Percentiles rank a stretch among this genome's conserved stretches.
Evolutionary conservation across 371 early-diverging fungal species (phyloP).

Genomic region (Actinomortierella ambigua): DNA sequence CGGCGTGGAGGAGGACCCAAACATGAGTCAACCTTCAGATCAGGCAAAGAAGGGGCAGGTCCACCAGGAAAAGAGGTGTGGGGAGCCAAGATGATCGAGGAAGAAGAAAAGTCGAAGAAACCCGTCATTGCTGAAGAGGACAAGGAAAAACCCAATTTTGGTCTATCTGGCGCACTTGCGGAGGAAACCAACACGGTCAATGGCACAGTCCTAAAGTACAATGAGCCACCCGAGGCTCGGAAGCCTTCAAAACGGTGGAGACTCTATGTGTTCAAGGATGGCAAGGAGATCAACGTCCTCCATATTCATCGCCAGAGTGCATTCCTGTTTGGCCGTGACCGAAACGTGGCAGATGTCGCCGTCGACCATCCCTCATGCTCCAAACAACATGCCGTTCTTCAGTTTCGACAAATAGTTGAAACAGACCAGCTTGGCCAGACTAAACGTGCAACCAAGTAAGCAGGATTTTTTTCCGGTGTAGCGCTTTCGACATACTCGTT

Average conservation of each 20-base stretch:
- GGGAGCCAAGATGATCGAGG: conserved; percentile 32
- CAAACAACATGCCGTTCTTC: conserved; percentile 91
- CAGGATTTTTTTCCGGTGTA: no score
- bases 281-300: conserved; percentile 84
- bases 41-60: conserved; percentile 39
- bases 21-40: conserved; percentile 36
- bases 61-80: conserved; percentile 40
- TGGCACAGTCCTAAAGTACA: conserved; percentile 87
- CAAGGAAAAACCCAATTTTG: conserved; percentile 80
- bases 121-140: conserved; percentile 40
- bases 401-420: conserved; percentile 70
- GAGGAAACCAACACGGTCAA: conserved; percentile 85
- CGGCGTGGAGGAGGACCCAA: conserved; percentile 37
- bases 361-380: conserved; percentile 89
- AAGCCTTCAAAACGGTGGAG: conserved; percentile 79
- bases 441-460: conserved; percentile 57
- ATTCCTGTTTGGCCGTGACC: conserved; percentile 89
- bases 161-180: conserved; percentile 82
- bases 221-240: conserved; percentile 90
- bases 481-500: no score
- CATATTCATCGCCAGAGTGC: conserved; percentile 88
- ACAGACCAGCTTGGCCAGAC: conserved; percentile 45
- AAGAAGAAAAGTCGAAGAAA: conserved; percentile 46
- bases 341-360: conserved; percentile 89
- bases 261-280: conserved; percentile 91